A percentile compares a stretch with the other conserved stretches of the same genome.
Evolutionary conservation across 108 stramenopile genomes (phyloP).

Genomic region (Skeletonema grethae): DNA sequence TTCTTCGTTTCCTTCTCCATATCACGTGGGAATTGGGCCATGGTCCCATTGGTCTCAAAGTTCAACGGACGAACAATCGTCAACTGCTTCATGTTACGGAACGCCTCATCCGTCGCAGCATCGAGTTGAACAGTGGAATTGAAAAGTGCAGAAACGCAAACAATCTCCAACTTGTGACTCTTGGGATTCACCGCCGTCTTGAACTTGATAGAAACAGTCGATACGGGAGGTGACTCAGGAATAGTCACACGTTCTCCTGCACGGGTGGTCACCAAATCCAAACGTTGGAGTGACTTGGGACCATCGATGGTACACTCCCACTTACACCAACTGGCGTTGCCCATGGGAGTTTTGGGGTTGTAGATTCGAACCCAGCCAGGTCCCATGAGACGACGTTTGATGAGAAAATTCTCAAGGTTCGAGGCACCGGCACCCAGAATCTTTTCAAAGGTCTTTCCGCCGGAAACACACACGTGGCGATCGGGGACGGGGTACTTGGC

Average conservation of each 20-base stretch:
- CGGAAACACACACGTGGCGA: conserved; percentile 60
- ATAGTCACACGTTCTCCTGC: conserved; percentile 34
- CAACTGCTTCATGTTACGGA: conserved; percentile 68
- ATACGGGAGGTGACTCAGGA: conserved; percentile 82
- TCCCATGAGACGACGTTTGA: conserved; percentile 97
- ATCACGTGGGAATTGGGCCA: conserved; percentile 79
- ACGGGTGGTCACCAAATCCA: conserved; percentile 48
- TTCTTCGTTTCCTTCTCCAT: conserved; percentile 66
- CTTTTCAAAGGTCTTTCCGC: conserved; percentile 82
- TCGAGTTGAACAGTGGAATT: conserved; percentile 88
- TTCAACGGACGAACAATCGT: conserved; percentile 81
- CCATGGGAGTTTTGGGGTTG: conserved; percentile 45
- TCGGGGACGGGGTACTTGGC: conserved; percentile 84
- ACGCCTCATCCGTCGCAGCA: conserved; percentile 63
- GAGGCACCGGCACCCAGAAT: conserved; percentile 90
- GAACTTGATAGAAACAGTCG: conserved; percentile 88
- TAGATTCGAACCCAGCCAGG: conserved; percentile 96
- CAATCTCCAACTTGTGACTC: conserved; percentile 95
- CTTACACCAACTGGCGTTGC: conserved; percentile 87
- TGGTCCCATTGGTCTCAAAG: conserved; percentile 37
- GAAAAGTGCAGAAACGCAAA: conserved; percentile 90
- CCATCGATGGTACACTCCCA: conserved; percentile 79
- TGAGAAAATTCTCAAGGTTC: conserved; percentile 91
- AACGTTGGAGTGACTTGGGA: conserved; percentile 77
- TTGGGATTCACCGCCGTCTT: conserved; percentile 96